Evolutionary conservation across 306 rosid species (phyloP).

Genomic region (Lupinus albus): DNA sequence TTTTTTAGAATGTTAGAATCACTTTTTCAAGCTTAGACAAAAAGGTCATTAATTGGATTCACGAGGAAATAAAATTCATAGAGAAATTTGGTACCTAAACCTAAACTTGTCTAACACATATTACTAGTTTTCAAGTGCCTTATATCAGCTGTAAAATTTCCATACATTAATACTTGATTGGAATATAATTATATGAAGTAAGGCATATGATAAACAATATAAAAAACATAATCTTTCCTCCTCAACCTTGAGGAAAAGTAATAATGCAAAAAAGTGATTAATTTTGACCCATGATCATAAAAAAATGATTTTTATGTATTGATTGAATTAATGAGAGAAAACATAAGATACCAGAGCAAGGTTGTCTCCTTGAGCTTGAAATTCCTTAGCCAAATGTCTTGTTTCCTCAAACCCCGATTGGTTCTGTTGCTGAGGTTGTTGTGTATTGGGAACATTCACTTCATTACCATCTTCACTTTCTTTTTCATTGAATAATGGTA

Average conservation of each 20-base stretch:
- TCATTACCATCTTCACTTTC: not conserved
- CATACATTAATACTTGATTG: too few species aligned
- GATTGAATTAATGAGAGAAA: too few species aligned
- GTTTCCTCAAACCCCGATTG: slow-evolving; percentile 30
- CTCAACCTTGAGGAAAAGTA: too few species aligned
- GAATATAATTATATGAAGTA: too few species aligned
- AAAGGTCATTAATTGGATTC: too few species aligned
- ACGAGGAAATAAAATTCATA: not conserved
- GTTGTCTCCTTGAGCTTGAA: slow-evolving; percentile 37
- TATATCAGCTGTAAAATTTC: too few species aligned
- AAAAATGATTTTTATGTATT: not conserved
- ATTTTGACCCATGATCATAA: not conserved
- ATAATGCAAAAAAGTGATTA: not conserved
- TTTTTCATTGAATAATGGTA: slow-evolving; percentile 41
- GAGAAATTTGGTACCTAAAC: not conserved
- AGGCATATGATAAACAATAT: too few species aligned
- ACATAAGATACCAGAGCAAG: too few species aligned
- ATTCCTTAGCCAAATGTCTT: slow-evolving; percentile 40
- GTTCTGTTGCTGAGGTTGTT: not conserved
- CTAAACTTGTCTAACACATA: not conserved
- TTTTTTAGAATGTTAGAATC: too few species aligned
- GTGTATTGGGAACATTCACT: slow-evolving; percentile 6
- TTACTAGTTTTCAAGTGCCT: not conserved
- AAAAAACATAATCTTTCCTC: too few species aligned
- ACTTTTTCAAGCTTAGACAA: too few species aligned